Evolutionary conservation across 108 stramenopile genomes (phyloP).

Genomic region (Pseudonitzschia multiseries): DNA sequence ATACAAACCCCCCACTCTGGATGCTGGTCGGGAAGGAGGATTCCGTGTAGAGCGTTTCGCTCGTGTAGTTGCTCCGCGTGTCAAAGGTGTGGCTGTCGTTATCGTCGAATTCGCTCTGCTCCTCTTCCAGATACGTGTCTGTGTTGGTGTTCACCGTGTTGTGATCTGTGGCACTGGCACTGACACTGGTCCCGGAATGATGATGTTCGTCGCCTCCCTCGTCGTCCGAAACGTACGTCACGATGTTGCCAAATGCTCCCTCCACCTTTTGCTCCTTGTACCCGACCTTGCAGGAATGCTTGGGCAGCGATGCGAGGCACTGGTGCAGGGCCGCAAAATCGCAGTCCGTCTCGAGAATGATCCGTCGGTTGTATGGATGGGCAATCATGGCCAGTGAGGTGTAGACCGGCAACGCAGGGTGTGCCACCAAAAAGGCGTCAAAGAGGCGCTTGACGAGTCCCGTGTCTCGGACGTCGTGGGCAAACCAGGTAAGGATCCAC

Average conservation of each 20-base stretch:
- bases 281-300: constrained; percentile 72
- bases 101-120: constrained; percentile 19
- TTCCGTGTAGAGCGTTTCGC: constrained; percentile 5
- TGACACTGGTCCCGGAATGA: constrained; percentile 28
- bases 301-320: constrained; percentile 67
- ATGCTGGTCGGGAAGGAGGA: constrained; percentile 12
- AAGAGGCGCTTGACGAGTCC: constrained; percentile 80
- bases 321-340: constrained; percentile 89
- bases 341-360: constrained; percentile 77
- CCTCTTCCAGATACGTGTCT: constrained; percentile 10
- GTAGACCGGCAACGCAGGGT: constrained; percentile 82
- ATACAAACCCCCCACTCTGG: background rate
- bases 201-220: constrained; percentile 31
- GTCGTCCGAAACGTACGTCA: constrained; percentile 47
- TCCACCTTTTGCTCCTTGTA: constrained; percentile 60
- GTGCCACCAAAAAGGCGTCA: constrained; percentile 84
- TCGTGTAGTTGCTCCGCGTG: background rate
- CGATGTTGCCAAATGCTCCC: constrained; percentile 22
- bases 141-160: background rate
- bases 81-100: constrained; percentile 8
- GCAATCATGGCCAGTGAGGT: constrained; percentile 79
- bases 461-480: constrained; percentile 89
- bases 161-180: constrained; percentile 18
- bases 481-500: constrained; percentile 93
- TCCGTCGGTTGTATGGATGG: constrained; percentile 73